phyloP scores from a whole-genome alignment of 192 early-diverging fungal species.

The Radiomyces spectabilis region DNA sequence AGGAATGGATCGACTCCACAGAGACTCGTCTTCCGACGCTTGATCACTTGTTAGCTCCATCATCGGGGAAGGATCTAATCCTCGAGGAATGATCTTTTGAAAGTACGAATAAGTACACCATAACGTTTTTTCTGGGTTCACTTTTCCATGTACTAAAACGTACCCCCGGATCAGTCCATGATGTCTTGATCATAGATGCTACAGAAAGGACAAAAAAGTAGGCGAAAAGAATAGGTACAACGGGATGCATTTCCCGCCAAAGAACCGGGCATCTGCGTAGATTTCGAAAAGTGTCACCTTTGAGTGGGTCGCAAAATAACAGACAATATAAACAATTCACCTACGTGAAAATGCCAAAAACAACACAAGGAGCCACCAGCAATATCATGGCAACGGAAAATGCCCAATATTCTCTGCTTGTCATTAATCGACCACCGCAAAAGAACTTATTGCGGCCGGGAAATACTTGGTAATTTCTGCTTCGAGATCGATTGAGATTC shows the following conservation, averaged over 20 bases:
- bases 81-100: slow-evolving; percentile 40
- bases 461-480: slow-evolving; percentile 47
- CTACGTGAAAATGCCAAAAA: slow-evolving; percentile 55
- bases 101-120: no score
- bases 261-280: slow-evolving; percentile 54
- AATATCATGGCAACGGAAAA: slow-evolving; percentile 53
- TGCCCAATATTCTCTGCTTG: slow-evolving; percentile 53
- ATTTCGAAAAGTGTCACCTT: neutral
- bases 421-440: slow-evolving; percentile 55
- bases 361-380: slow-evolving; percentile 45
- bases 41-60: slow-evolving; percentile 13
- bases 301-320: neutral
- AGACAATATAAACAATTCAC: neutral
- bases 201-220: slow-evolving; percentile 56
- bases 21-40: no score
- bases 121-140: no score
- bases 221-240: slow-evolving; percentile 56
- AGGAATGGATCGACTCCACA: slow-evolving; percentile 34
- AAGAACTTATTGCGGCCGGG: slow-evolving; percentile 54
- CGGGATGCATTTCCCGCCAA: slow-evolving; percentile 52
- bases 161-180: slow-evolving; percentile 71
- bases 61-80: slow-evolving; percentile 36
- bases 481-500: no score
- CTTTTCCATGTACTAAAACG: neutral
- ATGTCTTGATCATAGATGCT: slow-evolving; percentile 65